Base-by-base conservation (phyloP, 129 eudicot species). In the Lonicera japonica region DNA sequence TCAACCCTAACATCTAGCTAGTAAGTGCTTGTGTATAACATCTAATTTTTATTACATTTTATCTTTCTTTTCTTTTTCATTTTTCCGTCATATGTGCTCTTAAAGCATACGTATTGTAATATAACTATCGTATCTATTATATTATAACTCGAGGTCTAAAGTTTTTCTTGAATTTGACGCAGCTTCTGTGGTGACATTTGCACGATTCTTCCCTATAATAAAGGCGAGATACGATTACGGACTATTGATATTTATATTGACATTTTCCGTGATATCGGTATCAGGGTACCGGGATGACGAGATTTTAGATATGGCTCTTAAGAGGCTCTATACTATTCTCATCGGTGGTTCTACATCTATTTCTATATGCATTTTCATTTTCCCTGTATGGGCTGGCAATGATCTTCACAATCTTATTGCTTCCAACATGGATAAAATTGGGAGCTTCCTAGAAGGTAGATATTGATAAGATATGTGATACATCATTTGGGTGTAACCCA, bases 191-290 rank as follows among this genome's bases (percentile, higher is more conserved):
- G 46, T 71, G 25, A 82, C 88, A 20, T 82, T 78, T 34, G 18
- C 56, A 5, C 53, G 88, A 57, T 82, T 82, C 34, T 58, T 82
- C 41, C 88, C 88, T 0, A 64, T 25, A 15, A 73, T 78, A 58
- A 82, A 78, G 69, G 82, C 81, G 0, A 61, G 88, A 75, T 78
- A 75, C 34, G 88, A 82, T 34, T 78, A 82, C 21, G 84, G 84
- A 11, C 45, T 78, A 59, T 53, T 82, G 22, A 71, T 82, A 52
- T 78, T 82, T 58, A 82, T 78, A 38, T 19, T 78, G 59, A 82
- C 88, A 21, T 82, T 82, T 48, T 54, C 72, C 21, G 24, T 82
- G 52, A 63, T 82, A 12, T 59, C 81, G 10, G 69, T 82, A 54
- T 74, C 84, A 20, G 81, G 84, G 21, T 71, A 21, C 19, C 72